These are phyloP conservation scores for Chenopodium album DNA, from an alignment of 148 eudicot genomes.

Conservation along the genomic window DNA sequence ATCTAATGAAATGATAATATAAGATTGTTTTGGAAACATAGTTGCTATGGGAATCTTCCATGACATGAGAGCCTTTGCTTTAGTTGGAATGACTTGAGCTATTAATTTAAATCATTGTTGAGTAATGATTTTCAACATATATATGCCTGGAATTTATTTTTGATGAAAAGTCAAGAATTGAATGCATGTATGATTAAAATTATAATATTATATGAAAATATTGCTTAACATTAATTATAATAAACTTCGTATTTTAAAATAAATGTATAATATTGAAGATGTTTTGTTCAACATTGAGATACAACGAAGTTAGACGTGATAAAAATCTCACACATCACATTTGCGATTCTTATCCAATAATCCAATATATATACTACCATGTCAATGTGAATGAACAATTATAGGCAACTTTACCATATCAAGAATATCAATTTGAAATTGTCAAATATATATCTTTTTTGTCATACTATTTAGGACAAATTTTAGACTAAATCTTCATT, in stretches of 20 bases:
- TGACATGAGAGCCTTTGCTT: background rate
- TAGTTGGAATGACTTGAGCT: background rate
- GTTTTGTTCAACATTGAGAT: background rate
- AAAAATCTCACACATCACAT: background rate
- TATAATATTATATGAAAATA: background rate
- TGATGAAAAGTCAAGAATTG: too few species aligned
- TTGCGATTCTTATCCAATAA: background rate
- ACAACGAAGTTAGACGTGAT: background rate
- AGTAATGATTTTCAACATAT: background rate
- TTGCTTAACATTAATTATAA: too few species aligned
- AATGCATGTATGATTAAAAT: too few species aligned
- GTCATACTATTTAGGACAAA: too few species aligned
- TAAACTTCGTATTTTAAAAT: too few species aligned
- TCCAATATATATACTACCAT: background rate
- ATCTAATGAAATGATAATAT: background rate
- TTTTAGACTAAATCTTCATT: too few species aligned
- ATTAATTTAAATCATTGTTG: background rate
- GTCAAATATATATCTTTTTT: background rate
- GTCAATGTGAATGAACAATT: background rate
- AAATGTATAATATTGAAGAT: too few species aligned
- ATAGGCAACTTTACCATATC: background rate
- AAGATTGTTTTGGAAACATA: background rate
- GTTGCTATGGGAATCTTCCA: background rate
- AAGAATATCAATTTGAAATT: background rate
- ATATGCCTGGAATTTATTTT: background rate